These are phyloP conservation scores for Rhodocollybia butyracea DNA, from an alignment of 768 basidiomycete species.

Conservation along the genomic window DNA sequence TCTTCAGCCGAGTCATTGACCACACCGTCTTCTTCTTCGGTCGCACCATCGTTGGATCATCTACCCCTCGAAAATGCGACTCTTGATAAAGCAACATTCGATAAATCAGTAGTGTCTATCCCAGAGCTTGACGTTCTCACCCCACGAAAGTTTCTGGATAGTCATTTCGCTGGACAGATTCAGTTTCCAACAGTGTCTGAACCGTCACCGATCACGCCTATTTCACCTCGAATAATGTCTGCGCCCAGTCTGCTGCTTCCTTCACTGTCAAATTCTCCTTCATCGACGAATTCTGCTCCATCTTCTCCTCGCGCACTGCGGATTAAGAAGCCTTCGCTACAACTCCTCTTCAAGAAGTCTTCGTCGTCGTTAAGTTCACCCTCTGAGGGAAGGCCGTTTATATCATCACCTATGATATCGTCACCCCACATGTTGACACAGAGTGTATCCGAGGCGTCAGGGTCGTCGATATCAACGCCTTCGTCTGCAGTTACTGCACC, in stretches of 20 bases:
- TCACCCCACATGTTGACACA: slow-evolving; percentile 27
- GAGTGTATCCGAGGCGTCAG: slow-evolving; percentile 41
- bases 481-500: slow-evolving; percentile 59
- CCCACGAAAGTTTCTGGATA: slow-evolving; percentile 7
- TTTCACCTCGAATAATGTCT: slow-evolving; percentile 30
- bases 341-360: slow-evolving; percentile 62
- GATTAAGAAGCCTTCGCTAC: slow-evolving; percentile 67
- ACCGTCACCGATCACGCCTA: slow-evolving; percentile 23
- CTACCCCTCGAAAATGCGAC: slow-evolving; percentile 26
- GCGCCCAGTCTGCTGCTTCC: slow-evolving; percentile 36
- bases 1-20: slow-evolving; percentile 61
- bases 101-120: slow-evolving; percentile 15
- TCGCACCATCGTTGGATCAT: slow-evolving; percentile 37
- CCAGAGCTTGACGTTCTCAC: slow-evolving; percentile 15
- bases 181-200: slow-evolving; percentile 46
- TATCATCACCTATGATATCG: slow-evolving; percentile 27
- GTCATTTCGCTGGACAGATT: slow-evolving; percentile 27
- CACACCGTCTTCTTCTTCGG: slow-evolving; percentile 52
- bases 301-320: slow-evolving; percentile 30
- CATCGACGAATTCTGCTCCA: slow-evolving; percentile 26
- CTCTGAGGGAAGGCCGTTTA: slow-evolving; percentile 23
- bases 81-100: slow-evolving; percentile 16
- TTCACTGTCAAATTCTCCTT: slow-evolving; percentile 10
- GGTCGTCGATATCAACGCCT: slow-evolving; percentile 49
- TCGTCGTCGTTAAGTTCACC: slow-evolving; percentile 40